phyloP scores from a whole-genome alignment of 495 filamentous ascomycete species.

The Annulohypoxylon bovei region DNA sequence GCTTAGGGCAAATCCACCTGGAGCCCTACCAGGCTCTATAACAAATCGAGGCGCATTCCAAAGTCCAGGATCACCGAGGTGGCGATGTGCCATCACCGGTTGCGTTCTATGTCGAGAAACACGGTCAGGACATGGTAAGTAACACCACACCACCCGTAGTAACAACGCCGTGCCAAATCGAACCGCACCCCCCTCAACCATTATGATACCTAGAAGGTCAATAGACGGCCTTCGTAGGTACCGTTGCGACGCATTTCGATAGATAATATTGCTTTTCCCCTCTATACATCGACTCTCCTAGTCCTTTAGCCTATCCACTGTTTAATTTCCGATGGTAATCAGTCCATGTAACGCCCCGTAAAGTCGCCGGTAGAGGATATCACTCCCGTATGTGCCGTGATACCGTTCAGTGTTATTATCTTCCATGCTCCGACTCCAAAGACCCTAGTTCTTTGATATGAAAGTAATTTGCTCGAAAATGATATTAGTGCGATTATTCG shows the following conservation, averaged over 20 bases:
- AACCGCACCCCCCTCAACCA: background rate
- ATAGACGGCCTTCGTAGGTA: background rate
- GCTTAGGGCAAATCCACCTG: constrained; percentile 15
- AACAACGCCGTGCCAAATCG: background rate
- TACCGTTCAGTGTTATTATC: constrained; percentile 25
- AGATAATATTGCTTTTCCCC: constrained; percentile 34
- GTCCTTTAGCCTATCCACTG: constrained; percentile 11
- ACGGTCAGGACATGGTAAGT: background rate
- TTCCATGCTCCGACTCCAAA: constrained; percentile 17
- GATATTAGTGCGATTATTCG: constrained; percentile 18
- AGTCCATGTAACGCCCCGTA: constrained; percentile 24
- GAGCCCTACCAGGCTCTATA: constrained; percentile 19
- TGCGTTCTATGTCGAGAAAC: background rate
- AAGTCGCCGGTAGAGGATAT: constrained; percentile 20
- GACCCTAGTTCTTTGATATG: constrained; percentile 7
- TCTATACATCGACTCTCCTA: constrained; percentile 20
- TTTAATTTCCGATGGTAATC: constrained; percentile 28
- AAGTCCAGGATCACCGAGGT: background rate
- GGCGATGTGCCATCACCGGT: background rate
- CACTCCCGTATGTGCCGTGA: constrained; percentile 29
- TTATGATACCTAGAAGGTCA: constrained; percentile 1
- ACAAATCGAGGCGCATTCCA: background rate
- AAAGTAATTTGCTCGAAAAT: constrained; percentile 19
- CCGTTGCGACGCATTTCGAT: constrained; percentile 8
- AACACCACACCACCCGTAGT: background rate